Conservation (phyloP, 352 stramenopile species). For the Pythium rhizo-oryzae region DNA sequence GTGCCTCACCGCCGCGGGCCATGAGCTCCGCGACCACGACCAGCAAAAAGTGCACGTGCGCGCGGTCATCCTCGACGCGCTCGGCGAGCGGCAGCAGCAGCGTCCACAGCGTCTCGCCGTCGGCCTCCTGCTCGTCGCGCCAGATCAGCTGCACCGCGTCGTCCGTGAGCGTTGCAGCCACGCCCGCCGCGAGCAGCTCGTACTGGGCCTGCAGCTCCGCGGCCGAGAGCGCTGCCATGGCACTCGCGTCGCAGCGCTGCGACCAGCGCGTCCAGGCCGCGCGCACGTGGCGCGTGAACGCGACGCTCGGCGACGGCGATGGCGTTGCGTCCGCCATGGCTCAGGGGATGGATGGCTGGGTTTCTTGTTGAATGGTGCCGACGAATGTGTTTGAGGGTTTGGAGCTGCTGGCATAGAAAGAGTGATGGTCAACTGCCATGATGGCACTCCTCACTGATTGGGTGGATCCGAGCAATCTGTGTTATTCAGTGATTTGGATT, state of each 20-base stretch:
- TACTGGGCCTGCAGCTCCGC: conserved; percentile 52
- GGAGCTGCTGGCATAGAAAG: too few relatives aligned
- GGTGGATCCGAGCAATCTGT: too few relatives aligned
- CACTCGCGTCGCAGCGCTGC: conserved; percentile 3
- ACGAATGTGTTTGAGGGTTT: too few relatives aligned
- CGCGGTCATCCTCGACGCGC: conserved; percentile 23
- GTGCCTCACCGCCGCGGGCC: conserved; percentile 6
- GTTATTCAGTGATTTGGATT: too few relatives aligned
- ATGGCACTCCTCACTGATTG: too few relatives aligned
- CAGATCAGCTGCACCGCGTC: conserved; percentile 23
- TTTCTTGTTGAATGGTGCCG: too few relatives aligned
- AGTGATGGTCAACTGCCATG: too few relatives aligned
- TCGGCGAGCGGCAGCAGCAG: conserved; percentile 47
- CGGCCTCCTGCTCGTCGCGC: conserved; percentile 17
- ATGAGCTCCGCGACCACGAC: conserved; percentile 32
- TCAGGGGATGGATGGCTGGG: background rate
- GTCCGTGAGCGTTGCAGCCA: conserved; percentile 25
- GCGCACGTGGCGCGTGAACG: conserved; percentile 30
- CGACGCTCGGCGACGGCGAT: conserved; percentile 13
- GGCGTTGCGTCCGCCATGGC: background rate
- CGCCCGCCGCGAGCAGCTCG: conserved; percentile 34
- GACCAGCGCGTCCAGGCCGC: conserved; percentile 31
- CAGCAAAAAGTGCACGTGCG: conserved; percentile 42
- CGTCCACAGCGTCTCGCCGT: conserved; percentile 25
- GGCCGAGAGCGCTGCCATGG: background rate